Base-by-base conservation (phyloP, 1,139 yeast species). In the Entelexis sorbosivorans region DNA sequence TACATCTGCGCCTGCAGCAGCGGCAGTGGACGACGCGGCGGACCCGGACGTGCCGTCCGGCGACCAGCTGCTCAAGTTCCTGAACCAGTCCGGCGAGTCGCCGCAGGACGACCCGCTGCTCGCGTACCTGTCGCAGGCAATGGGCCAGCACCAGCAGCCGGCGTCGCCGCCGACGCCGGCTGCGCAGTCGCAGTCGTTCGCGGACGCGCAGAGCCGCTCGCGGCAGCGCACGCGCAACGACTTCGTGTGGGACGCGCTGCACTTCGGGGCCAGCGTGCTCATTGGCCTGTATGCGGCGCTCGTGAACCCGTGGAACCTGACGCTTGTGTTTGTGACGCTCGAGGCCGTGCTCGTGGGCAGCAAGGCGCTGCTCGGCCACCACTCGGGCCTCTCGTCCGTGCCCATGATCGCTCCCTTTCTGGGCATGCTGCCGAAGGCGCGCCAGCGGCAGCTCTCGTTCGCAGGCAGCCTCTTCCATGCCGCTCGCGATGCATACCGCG, bases 301-400 rank as follows among this genome's bases (percentile, higher is more conserved):
- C 33, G 42, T 46, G 35, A 58, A 53, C 55, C 55, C 59, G 36
- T 56, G 45, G 53, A 38, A 31, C 42, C 42, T 63, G n/a, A 47
- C 64, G 47, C 58, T 59, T 60, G 58, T 57, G 50, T 69, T 69
- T 53, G 57, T 63, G 47, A 61, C 68, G 7, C 51, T 60, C 11
- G 65, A 69, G 54, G 54, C 64, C 16, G 54, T 59, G 9, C 57
- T 69, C 44, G 64, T 64, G 22, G 56, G 65, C n/a, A 48, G 65
- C n/a, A 60, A 69, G 44, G 59, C 63, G 47, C 44, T 66, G 16
- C 44, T 64, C 14, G 72, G 69, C 40, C 59, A 59, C 39, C 63
- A 61, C 42, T 61, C 64, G 1, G 63, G 64, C 11, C 54, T 54
- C 11, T 33, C 61, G 33, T 59, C 60, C 22, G 57, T 65, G 19